Conservation (phyloP, 73 alveolate species). For the Blepharisma japonicum region DNA sequence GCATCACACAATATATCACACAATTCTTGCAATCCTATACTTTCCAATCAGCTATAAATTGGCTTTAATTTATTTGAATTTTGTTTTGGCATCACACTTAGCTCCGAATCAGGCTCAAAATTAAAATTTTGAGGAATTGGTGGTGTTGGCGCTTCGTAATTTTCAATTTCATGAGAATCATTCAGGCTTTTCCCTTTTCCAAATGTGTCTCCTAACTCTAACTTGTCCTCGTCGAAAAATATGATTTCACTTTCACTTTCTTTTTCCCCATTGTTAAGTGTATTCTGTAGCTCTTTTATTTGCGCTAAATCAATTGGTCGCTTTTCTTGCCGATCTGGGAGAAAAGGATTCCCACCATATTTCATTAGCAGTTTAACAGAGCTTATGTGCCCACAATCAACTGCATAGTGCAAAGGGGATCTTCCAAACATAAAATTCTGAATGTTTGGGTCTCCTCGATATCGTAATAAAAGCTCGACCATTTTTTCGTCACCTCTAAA, state of each 20-base stretch:
- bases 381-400: background rate
- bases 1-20: conserved; percentile 18
- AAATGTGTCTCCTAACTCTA: too few relatives aligned
- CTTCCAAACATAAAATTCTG: conserved; percentile 16
- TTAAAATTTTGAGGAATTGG: too few relatives aligned
- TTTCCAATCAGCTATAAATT: background rate
- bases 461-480: background rate
- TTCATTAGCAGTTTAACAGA: conserved; percentile 12
- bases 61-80: background rate
- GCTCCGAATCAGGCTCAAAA: background rate
- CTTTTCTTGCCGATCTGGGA: conserved; percentile 27
- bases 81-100: background rate
- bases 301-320: background rate
- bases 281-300: too few relatives aligned
- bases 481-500: conserved; percentile 19
- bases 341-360: conserved; percentile 1
- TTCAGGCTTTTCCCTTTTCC: too few relatives aligned
- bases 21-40: background rate
- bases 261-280: too few relatives aligned
- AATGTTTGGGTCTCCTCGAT: conserved; percentile 25
- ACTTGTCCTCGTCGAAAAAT: too few relatives aligned
- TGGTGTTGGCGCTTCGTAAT: too few relatives aligned
- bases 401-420: conserved; percentile 27
- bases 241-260: too few relatives aligned
- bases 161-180: too few relatives aligned